Conservation (phyloP, 345 rosid species). For the Rhizophora mangle region DNA sequence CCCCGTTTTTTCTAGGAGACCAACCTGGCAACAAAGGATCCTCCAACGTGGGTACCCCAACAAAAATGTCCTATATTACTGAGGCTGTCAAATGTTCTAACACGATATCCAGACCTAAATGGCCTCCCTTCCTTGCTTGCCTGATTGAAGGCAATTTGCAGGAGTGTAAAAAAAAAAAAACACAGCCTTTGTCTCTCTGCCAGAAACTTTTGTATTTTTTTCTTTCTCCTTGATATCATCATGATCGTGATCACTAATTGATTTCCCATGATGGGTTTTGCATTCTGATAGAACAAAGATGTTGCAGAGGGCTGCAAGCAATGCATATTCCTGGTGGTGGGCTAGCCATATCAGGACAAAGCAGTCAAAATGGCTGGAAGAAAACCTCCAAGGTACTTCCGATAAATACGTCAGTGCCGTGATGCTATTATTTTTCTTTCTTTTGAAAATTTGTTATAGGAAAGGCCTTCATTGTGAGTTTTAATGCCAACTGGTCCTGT, state of each 20-base stretch:
- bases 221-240: neutral
- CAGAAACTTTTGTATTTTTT: neutral
- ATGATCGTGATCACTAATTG: neutral
- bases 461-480: too few relatives aligned
- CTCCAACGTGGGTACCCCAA: neutral
- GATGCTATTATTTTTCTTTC: neutral
- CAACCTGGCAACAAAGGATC: neutral
- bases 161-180: neutral
- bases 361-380: conserved; percentile 85
- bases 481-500: neutral
- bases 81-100: conserved; percentile 8
- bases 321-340: conserved; percentile 96
- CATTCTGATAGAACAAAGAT: conserved; percentile 22
- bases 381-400: conserved; percentile 58
- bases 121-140: conserved; percentile 9
- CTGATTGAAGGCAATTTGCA: neutral
- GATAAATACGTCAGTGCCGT: neutral
- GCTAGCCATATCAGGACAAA: conserved; percentile 85
- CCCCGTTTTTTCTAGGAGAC: neutral
- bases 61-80: neutral
- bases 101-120: conserved; percentile 17
- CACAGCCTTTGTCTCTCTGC: neutral
- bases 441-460: too few relatives aligned
- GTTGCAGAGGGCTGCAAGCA: conserved; percentile 77
- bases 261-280: neutral